These are phyloP conservation scores for Monascus purpureus DNA, from an alignment of 495 filamentous ascomycete genomes.

Conservation along the genomic window DNA sequence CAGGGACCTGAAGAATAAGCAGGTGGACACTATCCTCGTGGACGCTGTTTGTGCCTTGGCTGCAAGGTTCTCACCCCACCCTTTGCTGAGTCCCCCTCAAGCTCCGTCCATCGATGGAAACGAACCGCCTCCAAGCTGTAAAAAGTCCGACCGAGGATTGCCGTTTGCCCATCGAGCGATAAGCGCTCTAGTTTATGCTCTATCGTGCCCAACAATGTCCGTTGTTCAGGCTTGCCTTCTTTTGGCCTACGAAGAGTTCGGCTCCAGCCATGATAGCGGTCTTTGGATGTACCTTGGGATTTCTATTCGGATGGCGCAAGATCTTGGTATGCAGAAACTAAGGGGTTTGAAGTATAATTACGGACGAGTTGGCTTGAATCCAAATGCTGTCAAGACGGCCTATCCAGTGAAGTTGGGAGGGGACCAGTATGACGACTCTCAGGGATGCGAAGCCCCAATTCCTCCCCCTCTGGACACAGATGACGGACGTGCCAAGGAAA, in stretches of 20 bases:
- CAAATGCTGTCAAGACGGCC: slow-evolving; percentile 35
- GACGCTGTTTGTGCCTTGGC: slow-evolving; percentile 71
- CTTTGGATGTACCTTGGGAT: slow-evolving; percentile 84
- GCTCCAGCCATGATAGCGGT: slow-evolving; percentile 71
- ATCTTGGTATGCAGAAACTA: slow-evolving; percentile 66
- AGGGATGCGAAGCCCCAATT: slow-evolving; percentile 11
- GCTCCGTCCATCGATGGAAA: slow-evolving; percentile 35
- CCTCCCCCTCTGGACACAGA: slow-evolving; percentile 11
- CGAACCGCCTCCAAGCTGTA: slow-evolving; percentile 18
- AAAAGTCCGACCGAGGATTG: slow-evolving; percentile 42
- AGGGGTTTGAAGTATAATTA: slow-evolving; percentile 58
- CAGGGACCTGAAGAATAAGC: slow-evolving; percentile 57
- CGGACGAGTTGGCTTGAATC: slow-evolving; percentile 39
- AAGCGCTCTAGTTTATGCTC: slow-evolving; percentile 56
- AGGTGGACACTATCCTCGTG: slow-evolving; percentile 73
- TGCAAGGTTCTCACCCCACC: slow-evolving; percentile 64
- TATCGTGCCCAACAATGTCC: slow-evolving; percentile 64
- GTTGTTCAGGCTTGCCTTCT: slow-evolving; percentile 69
- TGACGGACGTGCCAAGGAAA: slow-evolving; percentile 40
- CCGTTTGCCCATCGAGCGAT: slow-evolving; percentile 69
- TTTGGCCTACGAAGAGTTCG: slow-evolving; percentile 76
- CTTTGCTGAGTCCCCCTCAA: slow-evolving; percentile 41
- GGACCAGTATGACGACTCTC: slow-evolving; percentile 30
- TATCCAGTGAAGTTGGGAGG: slow-evolving; percentile 27
- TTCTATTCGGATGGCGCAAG: slow-evolving; percentile 74